phyloP scores from a whole-genome alignment of 192 early-diverging fungal species.

The Mortierella hygrophila region DNA sequence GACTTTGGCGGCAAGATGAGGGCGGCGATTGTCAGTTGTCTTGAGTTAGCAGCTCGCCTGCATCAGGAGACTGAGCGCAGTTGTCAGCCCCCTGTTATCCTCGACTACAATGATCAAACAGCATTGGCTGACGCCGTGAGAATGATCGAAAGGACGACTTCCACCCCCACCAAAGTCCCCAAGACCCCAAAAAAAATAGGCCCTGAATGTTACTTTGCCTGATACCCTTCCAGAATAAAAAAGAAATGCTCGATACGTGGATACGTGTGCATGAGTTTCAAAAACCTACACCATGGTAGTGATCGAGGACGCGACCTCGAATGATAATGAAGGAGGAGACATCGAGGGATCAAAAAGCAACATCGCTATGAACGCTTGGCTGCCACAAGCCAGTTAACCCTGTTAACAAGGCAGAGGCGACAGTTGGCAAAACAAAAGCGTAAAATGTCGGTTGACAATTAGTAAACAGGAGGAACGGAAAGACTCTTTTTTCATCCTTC shows the following conservation, averaged over 20 bases:
- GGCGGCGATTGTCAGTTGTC: slow-evolving; percentile 23
- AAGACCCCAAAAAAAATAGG: too few relatives aligned
- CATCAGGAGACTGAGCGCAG: slow-evolving; percentile 7
- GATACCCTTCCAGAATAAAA: too few relatives aligned
- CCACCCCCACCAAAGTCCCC: background rate
- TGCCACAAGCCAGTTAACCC: background rate
- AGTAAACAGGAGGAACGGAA: too few relatives aligned
- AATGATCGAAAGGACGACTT: slow-evolving; percentile 12
- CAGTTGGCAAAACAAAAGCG: too few relatives aligned
- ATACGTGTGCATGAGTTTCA: too few relatives aligned
- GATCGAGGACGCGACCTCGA: too few relatives aligned
- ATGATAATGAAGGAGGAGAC: background rate
- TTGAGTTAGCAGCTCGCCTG: slow-evolving; percentile 20
- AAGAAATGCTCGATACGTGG: too few relatives aligned
- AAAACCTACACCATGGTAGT: too few relatives aligned
- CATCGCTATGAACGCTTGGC: background rate
- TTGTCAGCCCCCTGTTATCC: background rate
- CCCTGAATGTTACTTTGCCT: too few relatives aligned
- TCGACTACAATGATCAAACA: background rate
- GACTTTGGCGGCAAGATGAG: slow-evolving; percentile 33
- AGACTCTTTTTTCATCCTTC: too few relatives aligned
- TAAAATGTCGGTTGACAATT: too few relatives aligned
- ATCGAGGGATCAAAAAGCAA: background rate
- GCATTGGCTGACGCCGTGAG: background rate
- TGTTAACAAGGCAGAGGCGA: background rate